A percentile compares a stretch with the other conserved stretches of the same genome.
These are phyloP conservation scores for Fomes fomentarius DNA, from an alignment of 1,284 basidiomycete species.

Conservation along the genomic window DNA sequence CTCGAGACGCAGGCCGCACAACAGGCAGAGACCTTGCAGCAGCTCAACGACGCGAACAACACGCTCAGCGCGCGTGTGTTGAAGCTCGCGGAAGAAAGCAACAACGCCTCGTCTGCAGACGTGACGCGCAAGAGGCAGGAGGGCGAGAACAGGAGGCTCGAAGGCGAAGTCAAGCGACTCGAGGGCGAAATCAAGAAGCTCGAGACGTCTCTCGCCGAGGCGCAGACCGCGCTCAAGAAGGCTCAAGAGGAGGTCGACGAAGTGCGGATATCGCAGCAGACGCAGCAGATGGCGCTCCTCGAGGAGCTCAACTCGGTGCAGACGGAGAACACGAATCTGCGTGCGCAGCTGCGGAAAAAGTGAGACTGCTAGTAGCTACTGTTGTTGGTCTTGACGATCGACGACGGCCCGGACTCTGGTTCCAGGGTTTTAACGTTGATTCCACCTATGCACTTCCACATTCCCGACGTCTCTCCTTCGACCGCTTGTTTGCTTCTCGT, in stretches of 20 bases:
- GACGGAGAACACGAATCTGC: slow-evolving; percentile 70
- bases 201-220: slow-evolving; percentile 54
- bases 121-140: slow-evolving; percentile 55
- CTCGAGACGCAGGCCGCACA: slow-evolving; percentile 72
- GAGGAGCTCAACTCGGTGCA: slow-evolving; percentile 82
- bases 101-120: slow-evolving; percentile 56
- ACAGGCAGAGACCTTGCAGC: slow-evolving; percentile 69
- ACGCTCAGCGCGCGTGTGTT: slow-evolving; percentile 73
- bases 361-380: slow-evolving; percentile 8
- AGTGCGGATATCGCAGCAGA: slow-evolving; percentile 68
- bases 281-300: slow-evolving; percentile 69
- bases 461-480: not conserved
- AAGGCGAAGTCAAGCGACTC: slow-evolving; percentile 42
- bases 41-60: slow-evolving; percentile 80
- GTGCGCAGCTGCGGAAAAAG: slow-evolving; percentile 61
- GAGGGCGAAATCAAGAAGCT: slow-evolving; percentile 41
- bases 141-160: slow-evolving; percentile 49
- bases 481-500: not conserved
- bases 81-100: slow-evolving; percentile 77
- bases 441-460: not conserved
- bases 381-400: slow-evolving; percentile 16
- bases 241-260: slow-evolving; percentile 42
- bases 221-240: slow-evolving; percentile 44
- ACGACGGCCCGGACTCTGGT: too few relatives aligned
- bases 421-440: too few relatives aligned